Evolutionary conservation across 2,329 filamentous ascomycete genomes (phyloP).

Genomic region (Dactylonectria macrodidyma): DNA sequence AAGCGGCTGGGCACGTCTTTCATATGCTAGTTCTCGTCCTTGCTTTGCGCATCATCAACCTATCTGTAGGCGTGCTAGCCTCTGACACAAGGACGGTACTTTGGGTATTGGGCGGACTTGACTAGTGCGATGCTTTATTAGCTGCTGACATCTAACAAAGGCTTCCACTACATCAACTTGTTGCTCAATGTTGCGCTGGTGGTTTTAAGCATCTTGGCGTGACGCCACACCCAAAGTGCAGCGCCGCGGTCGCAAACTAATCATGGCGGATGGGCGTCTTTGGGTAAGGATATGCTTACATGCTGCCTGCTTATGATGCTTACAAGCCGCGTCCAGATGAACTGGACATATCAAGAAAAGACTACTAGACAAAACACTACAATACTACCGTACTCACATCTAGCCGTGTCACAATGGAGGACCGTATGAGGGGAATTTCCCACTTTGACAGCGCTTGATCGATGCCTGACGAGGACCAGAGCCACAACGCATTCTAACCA

Average conservation of each 20-base stretch:
- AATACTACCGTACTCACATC: not conserved
- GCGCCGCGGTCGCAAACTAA: not conserved
- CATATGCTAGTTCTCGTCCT: not conserved
- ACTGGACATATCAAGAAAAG: not conserved
- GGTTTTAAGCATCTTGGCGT: not conserved
- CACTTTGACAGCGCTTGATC: not conserved
- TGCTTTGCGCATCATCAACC: not conserved
- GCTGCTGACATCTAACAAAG: not conserved
- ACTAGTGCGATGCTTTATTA: not conserved
- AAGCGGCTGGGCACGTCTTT: not conserved
- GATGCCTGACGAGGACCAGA: not conserved
- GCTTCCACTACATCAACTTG: not conserved
- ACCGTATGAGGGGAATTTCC: not conserved
- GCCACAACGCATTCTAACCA: conserved; percentile 6
- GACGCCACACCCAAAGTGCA: conserved; percentile 9
- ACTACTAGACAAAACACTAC: too few species aligned
- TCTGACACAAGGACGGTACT: not conserved
- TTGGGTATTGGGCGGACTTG: not conserved
- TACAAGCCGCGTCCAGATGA: not conserved
- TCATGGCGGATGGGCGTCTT: not conserved
- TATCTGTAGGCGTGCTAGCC: too few species aligned
- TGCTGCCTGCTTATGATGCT: not conserved
- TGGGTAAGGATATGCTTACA: not conserved
- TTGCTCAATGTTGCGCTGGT: not conserved
- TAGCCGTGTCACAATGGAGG: not conserved